Conservation (phyloP, 257 asterid genomes). For the Gentiana straminea region DNA sequence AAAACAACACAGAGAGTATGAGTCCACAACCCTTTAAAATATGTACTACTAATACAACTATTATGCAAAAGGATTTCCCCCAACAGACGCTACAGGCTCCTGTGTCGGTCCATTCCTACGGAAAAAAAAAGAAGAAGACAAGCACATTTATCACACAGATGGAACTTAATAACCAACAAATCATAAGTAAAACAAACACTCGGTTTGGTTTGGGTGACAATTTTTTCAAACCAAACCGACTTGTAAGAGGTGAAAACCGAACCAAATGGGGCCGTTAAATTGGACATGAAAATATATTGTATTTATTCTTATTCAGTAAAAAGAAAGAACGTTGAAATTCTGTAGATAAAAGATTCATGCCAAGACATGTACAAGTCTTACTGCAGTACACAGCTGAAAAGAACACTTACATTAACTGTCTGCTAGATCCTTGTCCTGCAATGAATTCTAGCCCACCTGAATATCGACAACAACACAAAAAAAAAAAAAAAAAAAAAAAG, state of each 20-base stretch:
- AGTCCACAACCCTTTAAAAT: no score
- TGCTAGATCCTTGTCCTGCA: slow-evolving; percentile 43
- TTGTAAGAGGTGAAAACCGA: no score
- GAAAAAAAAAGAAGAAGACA: slow-evolving; percentile 11
- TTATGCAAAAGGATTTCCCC: slow-evolving; percentile 78
- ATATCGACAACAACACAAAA: slow-evolving; percentile 7
- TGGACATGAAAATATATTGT: no score
- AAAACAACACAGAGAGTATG: no score
- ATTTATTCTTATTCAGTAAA: no score
- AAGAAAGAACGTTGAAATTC: neutral
- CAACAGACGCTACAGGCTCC: slow-evolving; percentile 53
- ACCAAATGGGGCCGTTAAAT: no score
- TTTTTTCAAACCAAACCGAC: no score
- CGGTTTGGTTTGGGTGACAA: no score
- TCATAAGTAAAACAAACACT: neutral
- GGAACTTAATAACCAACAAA: neutral
- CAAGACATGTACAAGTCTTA: neutral
- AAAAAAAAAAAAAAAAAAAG: neutral
- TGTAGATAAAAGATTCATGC: neutral
- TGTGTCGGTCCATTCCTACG: slow-evolving; percentile 46
- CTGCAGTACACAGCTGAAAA: neutral
- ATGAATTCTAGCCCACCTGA: slow-evolving; percentile 55
- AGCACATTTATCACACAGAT: neutral
- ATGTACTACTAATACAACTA: neutral
- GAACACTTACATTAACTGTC: slow-evolving; percentile 44